Conservation (phyloP, 2,329 filamentous ascomycete species). For the Neonectria neomacrospora region DNA sequence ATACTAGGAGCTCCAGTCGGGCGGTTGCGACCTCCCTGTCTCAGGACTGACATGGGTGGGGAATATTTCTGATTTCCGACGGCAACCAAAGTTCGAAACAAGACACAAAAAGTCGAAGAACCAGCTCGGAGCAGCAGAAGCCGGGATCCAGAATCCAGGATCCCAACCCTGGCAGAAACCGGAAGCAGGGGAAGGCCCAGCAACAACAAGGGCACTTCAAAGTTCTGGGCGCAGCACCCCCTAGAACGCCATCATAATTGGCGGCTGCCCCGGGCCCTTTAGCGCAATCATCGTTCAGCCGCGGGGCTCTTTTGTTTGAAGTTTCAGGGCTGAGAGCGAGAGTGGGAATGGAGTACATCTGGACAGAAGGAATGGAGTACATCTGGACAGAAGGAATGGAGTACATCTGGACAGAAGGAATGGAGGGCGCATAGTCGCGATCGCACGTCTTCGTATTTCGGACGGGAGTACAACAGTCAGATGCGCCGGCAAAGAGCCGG, state of each 20-base stretch:
- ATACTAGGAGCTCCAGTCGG: neutral
- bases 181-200: neutral
- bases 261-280: conserved; percentile 14
- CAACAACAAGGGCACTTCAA: conserved; percentile 16
- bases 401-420: conserved; percentile 2
- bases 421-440: conserved; percentile 3
- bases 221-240: conserved; percentile 38
- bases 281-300: conserved; percentile 25
- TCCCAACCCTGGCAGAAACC: neutral
- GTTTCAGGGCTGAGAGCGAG: conserved; percentile 2
- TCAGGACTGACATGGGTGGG: neutral
- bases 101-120: conserved; percentile 2
- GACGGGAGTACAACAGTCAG: neutral
- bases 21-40: neutral
- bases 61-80: neutral
- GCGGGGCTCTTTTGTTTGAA: conserved; percentile 28
- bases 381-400: conserved; percentile 10
- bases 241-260: conserved; percentile 31
- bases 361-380: conserved; percentile 7
- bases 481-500: conserved; percentile 5
- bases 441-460: neutral
- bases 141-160: conserved; percentile 1
- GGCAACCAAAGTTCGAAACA: conserved; percentile 21
- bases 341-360: conserved; percentile 9
- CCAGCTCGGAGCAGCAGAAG: neutral